A percentile compares a stretch with the other conserved stretches of the same genome.
phyloP scores from a whole-genome alignment of 1,284 basidiomycete genomes.

The Butyriboletus appendiculatus region DNA sequence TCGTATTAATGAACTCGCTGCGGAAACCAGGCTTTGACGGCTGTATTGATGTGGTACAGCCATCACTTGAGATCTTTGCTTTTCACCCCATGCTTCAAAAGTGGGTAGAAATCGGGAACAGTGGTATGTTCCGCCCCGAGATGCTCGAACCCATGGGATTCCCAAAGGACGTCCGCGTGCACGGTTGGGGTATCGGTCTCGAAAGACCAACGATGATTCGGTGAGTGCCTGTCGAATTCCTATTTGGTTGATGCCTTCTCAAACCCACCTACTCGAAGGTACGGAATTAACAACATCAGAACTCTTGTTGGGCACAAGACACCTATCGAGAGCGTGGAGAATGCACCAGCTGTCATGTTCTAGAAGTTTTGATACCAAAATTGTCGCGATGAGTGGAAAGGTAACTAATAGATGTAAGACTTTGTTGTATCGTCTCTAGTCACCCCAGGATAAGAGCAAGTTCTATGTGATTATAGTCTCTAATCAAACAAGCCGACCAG shows the following conservation, averaged over 20 bases:
- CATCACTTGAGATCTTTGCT: conserved; percentile 98
- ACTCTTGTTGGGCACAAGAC: conserved; percentile 98
- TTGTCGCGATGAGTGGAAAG: not conserved
- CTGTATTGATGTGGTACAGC: conserved; percentile 47
- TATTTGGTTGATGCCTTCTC: not conserved
- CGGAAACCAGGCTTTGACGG: conserved; percentile 1
- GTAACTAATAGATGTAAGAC: conserved; percentile 4
- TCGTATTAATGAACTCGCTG: conserved; percentile 19
- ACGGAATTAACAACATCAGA: conserved; percentile 94
- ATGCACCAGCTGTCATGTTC: conserved; percentile 88
- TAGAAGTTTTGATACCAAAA: conserved; percentile 36
- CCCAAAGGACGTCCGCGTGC: conserved; percentile 94
- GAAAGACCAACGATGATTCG: conserved; percentile 99
- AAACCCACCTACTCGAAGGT: conserved; percentile 43
- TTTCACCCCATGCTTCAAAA: conserved; percentile 94
- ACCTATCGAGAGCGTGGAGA: conserved; percentile 86
- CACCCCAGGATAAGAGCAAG: not conserved
- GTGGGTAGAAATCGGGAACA: conserved; percentile 97
- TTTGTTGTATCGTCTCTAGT: conserved; percentile 1
- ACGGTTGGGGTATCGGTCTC: conserved; percentile 95
- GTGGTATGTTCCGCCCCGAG: conserved; percentile 99
- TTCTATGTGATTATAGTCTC: not conserved
- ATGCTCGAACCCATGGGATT: conserved; percentile 99
- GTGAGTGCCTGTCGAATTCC: conserved; percentile 43
- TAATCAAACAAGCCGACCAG: conserved; percentile 8